Base-by-base conservation (phyloP, 139 green algal genomes). In the Chlorella sp. region DNA sequence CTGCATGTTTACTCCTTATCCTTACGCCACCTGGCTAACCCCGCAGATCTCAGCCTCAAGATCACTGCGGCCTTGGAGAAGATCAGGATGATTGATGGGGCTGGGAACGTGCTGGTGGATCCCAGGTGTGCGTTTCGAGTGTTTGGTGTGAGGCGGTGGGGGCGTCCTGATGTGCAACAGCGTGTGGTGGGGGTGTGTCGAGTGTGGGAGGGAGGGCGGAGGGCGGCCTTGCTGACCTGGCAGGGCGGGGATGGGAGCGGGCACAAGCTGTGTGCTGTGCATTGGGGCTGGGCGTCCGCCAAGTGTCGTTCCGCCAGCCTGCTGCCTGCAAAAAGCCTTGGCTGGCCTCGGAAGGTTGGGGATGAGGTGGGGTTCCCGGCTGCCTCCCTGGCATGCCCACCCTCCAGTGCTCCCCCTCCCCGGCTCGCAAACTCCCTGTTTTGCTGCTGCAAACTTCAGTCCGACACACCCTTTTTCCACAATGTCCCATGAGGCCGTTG, bases 71-170 rank as follows among this genome's bases (percentile, higher is more conserved):
- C n/a, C 61, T 26, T 87, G 83, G 39, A 30, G 15, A 39, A 36
- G 5, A 79, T 87, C 57, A 36, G 42, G 37, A 87, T 87, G 83
- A 87, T 87, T 36, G 68, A 87, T 39, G 68, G 75, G 26, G 39
- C 42, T 7, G 83, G 83, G 36, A 37, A 39, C 1, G 83, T 87
- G 83, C 60, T 64, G 61, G 64, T 80, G 64, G 83, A 87, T 40
- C 83, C 83, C 5, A 36, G 83, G 83, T 87, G 64, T 1, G 80
- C 36, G 5, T 28, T 73, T 9, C 9, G 26, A 15, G 14, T 18
- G 3, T 30, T 30, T 1, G 3, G 0, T 48, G 0, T 81, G 75
- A 3, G 28, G 73, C 5, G 30, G 26, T 2, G 4, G 71, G 2
- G 26, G 26, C 28, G 71, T 78, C 3, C 28, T 36, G 71, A 78